These are phyloP conservation scores for Colletotrichum euphorbiae DNA, from an alignment of 2,329 filamentous ascomycete genomes.

Conservation along the genomic window DNA sequence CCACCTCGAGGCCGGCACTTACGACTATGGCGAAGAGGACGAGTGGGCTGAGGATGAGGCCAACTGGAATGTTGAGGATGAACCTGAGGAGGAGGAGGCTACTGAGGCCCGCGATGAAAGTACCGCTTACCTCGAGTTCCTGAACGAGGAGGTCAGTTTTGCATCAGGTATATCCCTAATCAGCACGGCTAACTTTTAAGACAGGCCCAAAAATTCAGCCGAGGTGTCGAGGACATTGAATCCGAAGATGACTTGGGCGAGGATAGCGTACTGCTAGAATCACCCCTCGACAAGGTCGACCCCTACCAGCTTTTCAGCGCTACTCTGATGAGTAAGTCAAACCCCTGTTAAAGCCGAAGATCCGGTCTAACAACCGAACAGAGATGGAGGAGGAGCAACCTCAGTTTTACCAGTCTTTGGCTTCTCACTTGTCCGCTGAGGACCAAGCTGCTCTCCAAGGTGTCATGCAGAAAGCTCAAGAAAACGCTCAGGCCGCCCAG, in stretches of 20 bases:
- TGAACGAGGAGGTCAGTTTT: slow-evolving; percentile 82
- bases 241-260: slow-evolving; percentile 92
- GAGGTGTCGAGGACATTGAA: slow-evolving; percentile 71
- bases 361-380: slow-evolving; percentile 52
- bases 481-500: slow-evolving; percentile 53
- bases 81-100: slow-evolving; percentile 73
- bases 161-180: neutral
- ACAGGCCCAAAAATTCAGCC: slow-evolving; percentile 85
- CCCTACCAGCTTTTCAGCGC: slow-evolving; percentile 91
- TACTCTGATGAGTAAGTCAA: slow-evolving; percentile 80
- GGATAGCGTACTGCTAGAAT: slow-evolving; percentile 92
- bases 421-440: slow-evolving; percentile 80
- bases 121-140: slow-evolving; percentile 93
- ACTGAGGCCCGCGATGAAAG: slow-evolving; percentile 87
- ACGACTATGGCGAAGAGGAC: slow-evolving; percentile 78
- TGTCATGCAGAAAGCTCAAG: slow-evolving; percentile 74
- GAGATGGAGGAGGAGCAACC: slow-evolving; percentile 92
- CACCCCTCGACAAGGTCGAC: slow-evolving; percentile 93
- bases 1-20: slow-evolving; percentile 70
- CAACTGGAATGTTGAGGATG: slow-evolving; percentile 82
- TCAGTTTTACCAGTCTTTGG: slow-evolving; percentile 85
- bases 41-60: slow-evolving; percentile 86
- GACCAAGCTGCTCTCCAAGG: slow-evolving; percentile 85
- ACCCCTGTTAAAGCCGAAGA: neutral
- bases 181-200: slow-evolving; percentile 41